Base-by-base conservation (phyloP, 2,329 filamentous ascomycete species). In the Colletotrichum somersetense region DNA sequence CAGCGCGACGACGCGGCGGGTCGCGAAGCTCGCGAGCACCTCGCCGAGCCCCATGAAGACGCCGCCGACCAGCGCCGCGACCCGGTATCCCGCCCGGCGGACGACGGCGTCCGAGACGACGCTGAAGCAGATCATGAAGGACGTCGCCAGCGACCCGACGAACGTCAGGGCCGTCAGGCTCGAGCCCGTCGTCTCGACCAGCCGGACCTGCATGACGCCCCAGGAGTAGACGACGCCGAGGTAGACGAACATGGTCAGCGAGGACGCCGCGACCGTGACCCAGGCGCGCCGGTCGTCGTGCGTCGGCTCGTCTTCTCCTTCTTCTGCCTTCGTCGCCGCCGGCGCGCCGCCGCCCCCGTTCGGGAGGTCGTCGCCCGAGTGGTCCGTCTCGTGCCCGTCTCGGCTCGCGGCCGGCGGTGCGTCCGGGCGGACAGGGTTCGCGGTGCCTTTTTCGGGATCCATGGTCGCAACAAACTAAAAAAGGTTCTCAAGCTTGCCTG, bases 151-250 rank as follows among this genome's bases (percentile, higher is more conserved):
- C 0, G 77, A 78, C 12, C 77, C 77, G 58, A 79, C 76, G 56
- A 78, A 77, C 3, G 76, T 79, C 53, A 79, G 67, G 2, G 77
- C 75, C 2, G 77, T 77, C 16, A 78, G 61, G 4, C 76, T 74
- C 23, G 76, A 74, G 35, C 59, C 66, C 1, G 72, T 75, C 14
- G 75, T 73, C n/a, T 67, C 71, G 7, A 77, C 75, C 11, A 78
- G 71, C 30, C 74, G 63, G 18, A 76, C 75, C 38, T 79, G 77
- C 67, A 78, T 53, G 30, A 79, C 76, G 20, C 77, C 77, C 77
- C 76, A 78, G 0, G 75, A 77, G 68, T 79, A 78, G 59, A 79
- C 74, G 50, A 77, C 76, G 16, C 77, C 77, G 65, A 78, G 75
- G 67, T 77, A 78, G n/a, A 77, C 74, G 55, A 78, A 78, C 23